phyloP scores from a whole-genome alignment of 176 grass and related monocot species.

The Oryza longistaminata region DNA sequence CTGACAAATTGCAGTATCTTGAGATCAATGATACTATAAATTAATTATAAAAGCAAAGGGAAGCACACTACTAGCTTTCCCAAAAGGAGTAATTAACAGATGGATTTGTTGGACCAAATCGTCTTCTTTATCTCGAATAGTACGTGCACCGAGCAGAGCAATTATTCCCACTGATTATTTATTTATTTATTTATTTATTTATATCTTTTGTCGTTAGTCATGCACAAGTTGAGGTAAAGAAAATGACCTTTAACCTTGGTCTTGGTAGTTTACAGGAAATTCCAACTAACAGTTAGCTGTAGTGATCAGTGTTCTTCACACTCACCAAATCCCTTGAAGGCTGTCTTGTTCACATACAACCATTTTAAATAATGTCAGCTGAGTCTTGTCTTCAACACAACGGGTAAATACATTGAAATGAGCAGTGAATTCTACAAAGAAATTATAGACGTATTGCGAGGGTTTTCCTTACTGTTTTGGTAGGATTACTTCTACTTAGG shows the following conservation, averaged over 20 bases:
- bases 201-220: conserved; percentile 29
- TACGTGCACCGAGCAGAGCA: conserved; percentile 5
- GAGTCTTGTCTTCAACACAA: not conserved
- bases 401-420: not conserved
- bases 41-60: not conserved
- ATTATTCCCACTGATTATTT: conserved; percentile 8
- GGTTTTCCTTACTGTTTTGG: too few species aligned
- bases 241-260: conserved; percentile 15
- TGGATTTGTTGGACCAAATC: conserved; percentile 41
- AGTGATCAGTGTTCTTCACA: conserved; percentile 12
- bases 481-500: too few species aligned
- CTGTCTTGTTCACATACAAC: conserved; percentile 37
- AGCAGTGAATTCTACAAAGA: not conserved
- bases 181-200: not conserved
- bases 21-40: not conserved
- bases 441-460: not conserved
- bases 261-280: conserved; percentile 30
- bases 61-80: conserved; percentile 26
- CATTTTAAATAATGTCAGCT: not conserved
- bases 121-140: conserved; percentile 15
- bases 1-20: not conserved
- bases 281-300: not conserved
- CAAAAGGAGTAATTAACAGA: conserved; percentile 38
- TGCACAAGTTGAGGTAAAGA: conserved; percentile 32
- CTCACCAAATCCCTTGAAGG: not conserved